Evolutionary conservation across 495 filamentous ascomycete species (phyloP).

Genomic region (Apodospora peruviana): DNA sequence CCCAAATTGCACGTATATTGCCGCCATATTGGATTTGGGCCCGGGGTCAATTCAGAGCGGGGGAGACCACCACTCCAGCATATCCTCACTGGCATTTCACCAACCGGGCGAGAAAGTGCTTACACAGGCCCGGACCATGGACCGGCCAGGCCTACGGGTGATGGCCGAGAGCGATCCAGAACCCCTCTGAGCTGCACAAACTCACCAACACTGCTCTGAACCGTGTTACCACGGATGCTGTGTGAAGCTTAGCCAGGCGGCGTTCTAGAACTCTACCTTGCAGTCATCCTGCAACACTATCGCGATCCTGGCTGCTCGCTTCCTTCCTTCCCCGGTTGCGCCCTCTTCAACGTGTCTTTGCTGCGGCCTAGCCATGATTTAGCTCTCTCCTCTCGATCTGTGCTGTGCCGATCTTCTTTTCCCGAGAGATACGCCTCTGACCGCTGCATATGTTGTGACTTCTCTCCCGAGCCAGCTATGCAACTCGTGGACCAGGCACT

Average conservation of each 20-base stretch:
- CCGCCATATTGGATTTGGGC: conserved; percentile 10
- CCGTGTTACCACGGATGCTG: no score
- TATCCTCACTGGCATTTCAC: no score
- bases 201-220: no score
- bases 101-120: conserved; percentile 3
- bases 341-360: no score
- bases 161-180: no score
- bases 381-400: no score
- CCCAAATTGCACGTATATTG: conserved; percentile 18
- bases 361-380: no score
- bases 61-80: conserved; percentile 6
- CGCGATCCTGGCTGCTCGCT: neutral
- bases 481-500: neutral
- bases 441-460: conserved; percentile 7
- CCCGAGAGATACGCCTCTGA: neutral
- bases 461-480: conserved; percentile 3
- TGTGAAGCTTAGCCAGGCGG: neutral
- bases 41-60: conserved; percentile 5
- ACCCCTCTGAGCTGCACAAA: no score
- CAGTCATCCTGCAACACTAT: neutral
- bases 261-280: neutral
- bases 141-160: no score
- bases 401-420: neutral
- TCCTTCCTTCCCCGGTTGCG: neutral
- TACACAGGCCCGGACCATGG: no score